phyloP scores from a whole-genome alignment of 2,329 filamentous ascomycete species.

The Fusarium nelsonii region DNA sequence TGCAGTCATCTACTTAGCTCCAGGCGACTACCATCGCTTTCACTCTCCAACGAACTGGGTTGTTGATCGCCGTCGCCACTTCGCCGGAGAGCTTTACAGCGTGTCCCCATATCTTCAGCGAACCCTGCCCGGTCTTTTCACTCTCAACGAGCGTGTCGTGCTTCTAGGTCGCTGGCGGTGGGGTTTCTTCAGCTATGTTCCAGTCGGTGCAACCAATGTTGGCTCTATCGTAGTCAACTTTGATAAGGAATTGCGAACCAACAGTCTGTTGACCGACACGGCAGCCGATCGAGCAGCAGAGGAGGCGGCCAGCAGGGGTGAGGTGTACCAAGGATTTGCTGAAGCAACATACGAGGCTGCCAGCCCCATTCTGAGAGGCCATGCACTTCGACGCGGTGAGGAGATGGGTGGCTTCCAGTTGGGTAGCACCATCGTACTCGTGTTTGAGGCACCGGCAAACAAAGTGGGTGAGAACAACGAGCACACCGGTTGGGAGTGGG shows the following conservation, averaged over 20 bases:
- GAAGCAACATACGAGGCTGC: conserved; percentile 90
- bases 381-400: conserved; percentile 87
- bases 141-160: conserved; percentile 94
- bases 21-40: conserved; percentile 98
- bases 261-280: conserved; percentile 92
- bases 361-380: conserved; percentile 81
- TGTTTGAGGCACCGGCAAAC: conserved; percentile 90
- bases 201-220: conserved; percentile 97
- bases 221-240: conserved; percentile 98
- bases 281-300: conserved; percentile 88
- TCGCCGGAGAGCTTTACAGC: conserved; percentile 94
- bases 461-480: conserved; percentile 64
- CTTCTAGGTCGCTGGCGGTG: conserved; percentile 94
- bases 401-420: conserved; percentile 99
- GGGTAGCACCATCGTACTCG: conserved; percentile 92
- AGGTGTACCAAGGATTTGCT: conserved; percentile 89
- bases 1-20: conserved; percentile 93
- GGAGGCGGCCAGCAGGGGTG: conserved; percentile 78
- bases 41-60: conserved; percentile 97
- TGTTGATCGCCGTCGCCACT: conserved; percentile 93
- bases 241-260: conserved; percentile 92
- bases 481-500: conserved; percentile 84
- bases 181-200: conserved; percentile 97
- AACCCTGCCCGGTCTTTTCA: conserved; percentile 93
- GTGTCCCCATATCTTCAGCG: conserved; percentile 96